Evolutionary conservation across 805 yeast species (phyloP).

Genomic region (Cyberlindnera subsufficiens): DNA sequence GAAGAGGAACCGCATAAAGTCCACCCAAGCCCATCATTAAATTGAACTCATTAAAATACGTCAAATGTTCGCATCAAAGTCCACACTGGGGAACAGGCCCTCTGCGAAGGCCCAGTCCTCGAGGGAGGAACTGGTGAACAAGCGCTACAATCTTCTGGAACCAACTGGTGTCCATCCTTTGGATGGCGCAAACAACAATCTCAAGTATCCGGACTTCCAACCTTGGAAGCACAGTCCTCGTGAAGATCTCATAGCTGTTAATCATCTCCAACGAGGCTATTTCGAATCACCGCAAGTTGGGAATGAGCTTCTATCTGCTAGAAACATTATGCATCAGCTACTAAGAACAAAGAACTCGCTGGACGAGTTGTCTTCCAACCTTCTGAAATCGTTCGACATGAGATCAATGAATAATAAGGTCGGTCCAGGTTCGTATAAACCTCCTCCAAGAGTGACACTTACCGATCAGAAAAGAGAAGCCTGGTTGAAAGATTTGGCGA

Average conservation of each 20-base stretch:
- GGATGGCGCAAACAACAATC: slow-evolving; percentile 13
- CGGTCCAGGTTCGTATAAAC: slow-evolving; percentile 51
- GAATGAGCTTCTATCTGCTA: slow-evolving; percentile 67
- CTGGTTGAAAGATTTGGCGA: slow-evolving; percentile 81
- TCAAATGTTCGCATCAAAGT: not conserved
- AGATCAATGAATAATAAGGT: slow-evolving; percentile 41
- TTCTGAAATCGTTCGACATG: slow-evolving; percentile 42
- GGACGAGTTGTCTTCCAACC: slow-evolving; percentile 42
- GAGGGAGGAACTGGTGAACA: slow-evolving; percentile 23
- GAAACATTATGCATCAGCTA: slow-evolving; percentile 41
- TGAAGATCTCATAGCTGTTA: slow-evolving; percentile 50
- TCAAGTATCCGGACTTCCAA: slow-evolving; percentile 59
- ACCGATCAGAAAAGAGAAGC: slow-evolving; percentile 81
- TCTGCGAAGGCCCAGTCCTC: slow-evolving; percentile 8
- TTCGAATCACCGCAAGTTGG: slow-evolving; percentile 55
- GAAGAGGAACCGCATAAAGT: no score
- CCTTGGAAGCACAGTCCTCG: slow-evolving; percentile 61
- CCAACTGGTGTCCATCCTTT: slow-evolving; percentile 31
- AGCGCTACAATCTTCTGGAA: slow-evolving; percentile 26
- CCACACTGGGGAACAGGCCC: slow-evolving; percentile 1
- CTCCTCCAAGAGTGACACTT: slow-evolving; percentile 85
- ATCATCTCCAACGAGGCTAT: slow-evolving; percentile 63
- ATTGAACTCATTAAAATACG: not conserved
- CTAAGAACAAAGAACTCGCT: slow-evolving; percentile 28
- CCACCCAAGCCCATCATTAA: not conserved